Base-by-base conservation (phyloP, 768 basidiomycete species). In the Auriscalpium orientale region DNA sequence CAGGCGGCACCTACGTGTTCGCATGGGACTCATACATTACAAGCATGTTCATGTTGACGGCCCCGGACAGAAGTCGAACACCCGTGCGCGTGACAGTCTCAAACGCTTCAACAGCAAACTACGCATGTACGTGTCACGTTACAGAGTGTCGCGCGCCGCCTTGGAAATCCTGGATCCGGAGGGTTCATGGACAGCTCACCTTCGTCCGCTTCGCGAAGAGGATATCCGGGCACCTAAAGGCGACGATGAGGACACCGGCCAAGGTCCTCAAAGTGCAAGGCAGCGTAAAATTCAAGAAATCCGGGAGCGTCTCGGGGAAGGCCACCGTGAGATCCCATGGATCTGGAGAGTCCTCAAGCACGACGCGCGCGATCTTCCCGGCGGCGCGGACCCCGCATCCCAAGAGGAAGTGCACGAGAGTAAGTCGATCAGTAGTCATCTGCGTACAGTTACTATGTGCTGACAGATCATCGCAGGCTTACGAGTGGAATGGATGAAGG, bases 401-500 rank as follows among this genome's bases (percentile, higher is more conserved):
- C 28, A 28, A 15, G 20, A 40, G 5, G 46, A 49, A n/a, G 18
- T 21, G 11, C 22, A 34, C 18, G 36, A 53, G 12, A 46, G 38
- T 43, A 46, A 54, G 44, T 53, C 28, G 20, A 15, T 15, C n/a
- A 18, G 1, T 2, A n/a, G 5, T 16, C 15, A 3, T 22, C 15
- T 21, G 10, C 34, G 35, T 43, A 2, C n/a, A 2, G 40, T 7
- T 12, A 7, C n/a, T 18, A 18, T 13, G 33, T 28, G 2, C 33
- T n/a, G 33, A 10, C 33, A 34, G 10, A 7, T n/a, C 15, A 35
- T n/a, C 15, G 33, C 21, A 63, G 62, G 54, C 46, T 36, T 64
- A n/a, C 64, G 61, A 4, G 62, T 21, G 15, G 65, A 70, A 33
- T 70, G 67, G 67, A 46, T 51, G 1, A 70, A 70, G 55, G 56